phyloP scores from a whole-genome alignment of 108 stramenopile species.

The Pinguiococcus pyrenoidosus region DNA sequence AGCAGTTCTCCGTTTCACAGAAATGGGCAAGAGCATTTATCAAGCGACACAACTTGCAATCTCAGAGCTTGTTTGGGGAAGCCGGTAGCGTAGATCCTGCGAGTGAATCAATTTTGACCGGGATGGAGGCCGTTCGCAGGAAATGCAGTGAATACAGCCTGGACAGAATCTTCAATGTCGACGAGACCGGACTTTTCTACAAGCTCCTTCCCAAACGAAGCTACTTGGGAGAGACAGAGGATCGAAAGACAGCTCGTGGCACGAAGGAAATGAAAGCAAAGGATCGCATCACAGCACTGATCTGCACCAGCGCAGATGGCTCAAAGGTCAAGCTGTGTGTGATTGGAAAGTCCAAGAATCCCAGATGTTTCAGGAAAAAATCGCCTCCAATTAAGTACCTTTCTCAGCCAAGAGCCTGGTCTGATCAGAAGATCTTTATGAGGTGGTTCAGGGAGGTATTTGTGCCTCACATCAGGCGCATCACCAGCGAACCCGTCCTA shows the following conservation, averaged over 20 bases:
- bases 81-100: conserved; percentile 2
- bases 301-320: conserved; percentile 1
- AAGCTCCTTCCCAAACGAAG: not conserved
- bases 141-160: conserved; percentile 1
- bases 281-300: conserved; percentile 1
- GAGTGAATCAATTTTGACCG: not conserved
- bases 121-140: conserved; percentile 3
- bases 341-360: conserved; percentile 2
- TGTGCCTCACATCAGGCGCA: no score
- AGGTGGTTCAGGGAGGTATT: no score
- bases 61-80: conserved; percentile 2
- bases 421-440: no score
- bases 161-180: conserved; percentile 3
- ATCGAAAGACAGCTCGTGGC: conserved; percentile 2
- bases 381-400: no score
- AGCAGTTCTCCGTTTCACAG: no score
- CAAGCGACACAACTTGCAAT: not conserved
- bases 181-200: conserved; percentile 9
- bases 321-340: not conserved
- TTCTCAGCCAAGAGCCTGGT: no score
- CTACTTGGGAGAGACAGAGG: not conserved
- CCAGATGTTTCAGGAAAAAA: not conserved
- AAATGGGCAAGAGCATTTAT: conserved; percentile 6
- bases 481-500: no score
- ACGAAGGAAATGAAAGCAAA: conserved; percentile 3